Evolutionary conservation across 2,329 filamentous ascomycete species (phyloP).

Genomic region (Arachnopeziza araneosa): DNA sequence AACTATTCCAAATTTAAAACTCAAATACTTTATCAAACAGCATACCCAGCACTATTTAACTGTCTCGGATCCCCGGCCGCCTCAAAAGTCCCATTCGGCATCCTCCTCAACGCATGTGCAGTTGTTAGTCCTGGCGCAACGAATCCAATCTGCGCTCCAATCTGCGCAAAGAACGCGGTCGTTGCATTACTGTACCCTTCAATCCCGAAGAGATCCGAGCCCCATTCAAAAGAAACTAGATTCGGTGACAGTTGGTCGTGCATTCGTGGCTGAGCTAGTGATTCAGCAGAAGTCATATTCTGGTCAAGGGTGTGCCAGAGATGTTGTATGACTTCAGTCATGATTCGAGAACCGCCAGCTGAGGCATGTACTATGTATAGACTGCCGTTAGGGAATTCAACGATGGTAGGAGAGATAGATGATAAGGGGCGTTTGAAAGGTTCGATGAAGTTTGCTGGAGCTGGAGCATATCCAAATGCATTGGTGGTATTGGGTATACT

Average conservation of each 20-base stretch:
- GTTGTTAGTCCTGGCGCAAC: conserved; percentile 48
- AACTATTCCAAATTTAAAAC: neutral
- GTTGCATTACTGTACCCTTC: conserved; percentile 52
- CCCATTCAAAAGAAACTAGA: conserved; percentile 51
- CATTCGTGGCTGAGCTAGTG: conserved; percentile 51
- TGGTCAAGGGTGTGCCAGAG: conserved; percentile 58
- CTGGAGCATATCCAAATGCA: conserved; percentile 60
- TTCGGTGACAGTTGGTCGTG: conserved; percentile 61
- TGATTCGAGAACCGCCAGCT: conserved; percentile 62
- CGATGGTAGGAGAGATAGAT: conserved; percentile 58
- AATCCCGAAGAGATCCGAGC: conserved; percentile 29
- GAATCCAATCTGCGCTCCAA: conserved; percentile 58
- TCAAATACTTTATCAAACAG: conserved; percentile 32
- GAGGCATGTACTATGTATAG: conserved; percentile 57
- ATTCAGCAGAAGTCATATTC: conserved; percentile 44
- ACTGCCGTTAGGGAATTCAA: conserved; percentile 50
- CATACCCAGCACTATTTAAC: conserved; percentile 61
- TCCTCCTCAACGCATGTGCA: conserved; percentile 58
- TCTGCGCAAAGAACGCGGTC: conserved; percentile 48
- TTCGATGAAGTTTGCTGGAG: conserved; percentile 57
- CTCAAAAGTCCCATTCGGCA: conserved; percentile 66
- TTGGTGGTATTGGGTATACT: conserved; percentile 35
- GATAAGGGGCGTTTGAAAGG: conserved; percentile 61
- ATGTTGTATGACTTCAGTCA: conserved; percentile 61
- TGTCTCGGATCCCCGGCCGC: conserved; percentile 73